Evolutionary conservation across 1,284 basidiomycete genomes (phyloP).

Genomic region (Pyrrhoderma lamaoense): DNA sequence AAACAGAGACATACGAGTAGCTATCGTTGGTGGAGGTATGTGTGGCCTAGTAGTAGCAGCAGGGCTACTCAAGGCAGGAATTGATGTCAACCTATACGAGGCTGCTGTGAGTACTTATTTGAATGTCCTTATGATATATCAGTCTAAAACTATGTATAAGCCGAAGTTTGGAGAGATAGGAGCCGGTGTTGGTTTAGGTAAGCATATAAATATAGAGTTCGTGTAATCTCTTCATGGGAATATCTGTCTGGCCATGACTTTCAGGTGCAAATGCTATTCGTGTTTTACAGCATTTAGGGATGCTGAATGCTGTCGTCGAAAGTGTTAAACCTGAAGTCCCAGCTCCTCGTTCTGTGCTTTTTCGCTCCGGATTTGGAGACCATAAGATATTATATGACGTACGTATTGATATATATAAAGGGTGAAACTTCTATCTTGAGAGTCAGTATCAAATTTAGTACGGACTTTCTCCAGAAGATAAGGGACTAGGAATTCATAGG

Average conservation of each 20-base stretch:
- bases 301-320: conserved; percentile 35
- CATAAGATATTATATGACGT: conserved; percentile 44
- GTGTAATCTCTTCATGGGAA: background rate
- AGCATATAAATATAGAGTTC: conserved; percentile 4
- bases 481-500: conserved; percentile 24
- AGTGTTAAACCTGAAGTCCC: conserved; percentile 30
- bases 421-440: background rate
- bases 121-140: background rate
- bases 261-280: conserved; percentile 45
- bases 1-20: conserved; percentile 34
- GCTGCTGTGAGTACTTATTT: conserved; percentile 31
- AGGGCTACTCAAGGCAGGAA: conserved; percentile 35
- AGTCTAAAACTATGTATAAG: conserved; percentile 22
- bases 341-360: conserved; percentile 29
- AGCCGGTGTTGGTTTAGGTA: conserved; percentile 47
- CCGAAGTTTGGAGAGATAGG: conserved; percentile 43
- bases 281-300: conserved; percentile 37
- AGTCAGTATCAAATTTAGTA: too few relatives aligned
- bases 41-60: conserved; percentile 42
- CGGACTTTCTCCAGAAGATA: background rate
- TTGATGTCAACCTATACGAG: conserved; percentile 44
- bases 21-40: conserved; percentile 48
- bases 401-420: background rate
- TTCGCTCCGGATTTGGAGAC: conserved; percentile 34
- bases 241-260: background rate